A percentile compares a stretch with the other conserved stretches of the same genome.
Evolutionary conservation across 2,329 filamentous ascomycete species (phyloP).

Genomic region (Penicillium frequentans): DNA sequence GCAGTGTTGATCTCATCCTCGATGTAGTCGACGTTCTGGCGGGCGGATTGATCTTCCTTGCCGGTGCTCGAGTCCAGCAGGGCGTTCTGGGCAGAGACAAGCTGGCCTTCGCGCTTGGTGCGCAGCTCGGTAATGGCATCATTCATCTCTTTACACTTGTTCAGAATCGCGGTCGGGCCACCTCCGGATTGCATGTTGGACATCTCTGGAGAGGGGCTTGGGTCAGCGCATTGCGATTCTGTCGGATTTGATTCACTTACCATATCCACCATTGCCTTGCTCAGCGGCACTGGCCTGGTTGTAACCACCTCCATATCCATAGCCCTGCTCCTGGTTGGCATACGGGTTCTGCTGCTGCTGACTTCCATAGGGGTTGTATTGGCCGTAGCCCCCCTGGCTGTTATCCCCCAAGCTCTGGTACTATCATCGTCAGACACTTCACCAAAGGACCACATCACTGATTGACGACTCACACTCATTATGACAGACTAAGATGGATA

Average conservation of each 20-base stretch:
- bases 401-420: conserved; percentile 32
- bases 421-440: conserved; percentile 15
- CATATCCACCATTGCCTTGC: conserved; percentile 39
- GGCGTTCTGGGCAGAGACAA: conserved; percentile 65
- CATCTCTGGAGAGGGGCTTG: conserved; percentile 41
- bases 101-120: conserved; percentile 49
- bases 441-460: conserved; percentile 1
- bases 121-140: conserved; percentile 74
- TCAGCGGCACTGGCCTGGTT: conserved; percentile 31
- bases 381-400: conserved; percentile 48
- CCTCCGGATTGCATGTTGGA: conserved; percentile 29
- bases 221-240: conserved; percentile 7
- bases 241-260: conserved; percentile 21
- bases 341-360: conserved; percentile 32
- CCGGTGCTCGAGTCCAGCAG: conserved; percentile 74
- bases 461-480: conserved; percentile 53
- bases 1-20: conserved; percentile 78
- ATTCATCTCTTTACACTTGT: conserved; percentile 81
- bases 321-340: conserved; percentile 27
- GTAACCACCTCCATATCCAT: conserved; percentile 28
- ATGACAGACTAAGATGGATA: conserved; percentile 22
- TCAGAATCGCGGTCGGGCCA: conserved; percentile 76
- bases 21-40: conserved; percentile 69
- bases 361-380: conserved; percentile 55
- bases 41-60: conserved; percentile 63